Evolutionary conservation across 768 basidiomycete genomes (phyloP).

Genomic region (Naganishia antarctica): DNA sequence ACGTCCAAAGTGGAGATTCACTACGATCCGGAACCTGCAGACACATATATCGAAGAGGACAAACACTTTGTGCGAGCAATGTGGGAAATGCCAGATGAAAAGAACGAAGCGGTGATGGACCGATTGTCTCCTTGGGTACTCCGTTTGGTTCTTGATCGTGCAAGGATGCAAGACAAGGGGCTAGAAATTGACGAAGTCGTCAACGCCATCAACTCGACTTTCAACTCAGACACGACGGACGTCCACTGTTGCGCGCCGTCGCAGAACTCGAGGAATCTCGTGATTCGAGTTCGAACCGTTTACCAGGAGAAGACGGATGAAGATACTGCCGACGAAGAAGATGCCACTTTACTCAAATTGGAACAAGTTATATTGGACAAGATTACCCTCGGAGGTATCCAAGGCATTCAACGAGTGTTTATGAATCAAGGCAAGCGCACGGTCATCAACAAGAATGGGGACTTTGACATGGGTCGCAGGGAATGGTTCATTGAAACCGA

Average conservation of each 20-base stretch:
- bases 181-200: slow-evolving; percentile 92
- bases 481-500: slow-evolving; percentile 99
- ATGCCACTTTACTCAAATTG: slow-evolving; percentile 92
- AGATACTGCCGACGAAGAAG: slow-evolving; percentile 61
- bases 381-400: slow-evolving; percentile 89
- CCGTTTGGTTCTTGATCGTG: slow-evolving; percentile 91
- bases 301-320: slow-evolving; percentile 64
- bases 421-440: slow-evolving; percentile 81
- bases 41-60: slow-evolving; percentile 95
- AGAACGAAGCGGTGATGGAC: slow-evolving; percentile 82
- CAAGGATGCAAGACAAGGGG: slow-evolving; percentile 96
- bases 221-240: slow-evolving; percentile 47
- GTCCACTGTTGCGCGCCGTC: slow-evolving; percentile 27
- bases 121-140: slow-evolving; percentile 95
- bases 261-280: slow-evolving; percentile 83
- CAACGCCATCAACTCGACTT: slow-evolving; percentile 84
- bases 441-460: slow-evolving; percentile 58
- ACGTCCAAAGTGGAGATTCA: slow-evolving; percentile 96
- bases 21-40: slow-evolving; percentile 88
- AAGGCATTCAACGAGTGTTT: slow-evolving; percentile 85
- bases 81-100: slow-evolving; percentile 98
- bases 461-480: slow-evolving; percentile 50
- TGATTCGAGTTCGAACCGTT: slow-evolving; percentile 88
- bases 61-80: slow-evolving; percentile 92
- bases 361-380: slow-evolving; percentile 96